Evolutionary conservation across 2,329 filamentous ascomycete species (phyloP).

Genomic region (Scolecobasidium constrictum): DNA sequence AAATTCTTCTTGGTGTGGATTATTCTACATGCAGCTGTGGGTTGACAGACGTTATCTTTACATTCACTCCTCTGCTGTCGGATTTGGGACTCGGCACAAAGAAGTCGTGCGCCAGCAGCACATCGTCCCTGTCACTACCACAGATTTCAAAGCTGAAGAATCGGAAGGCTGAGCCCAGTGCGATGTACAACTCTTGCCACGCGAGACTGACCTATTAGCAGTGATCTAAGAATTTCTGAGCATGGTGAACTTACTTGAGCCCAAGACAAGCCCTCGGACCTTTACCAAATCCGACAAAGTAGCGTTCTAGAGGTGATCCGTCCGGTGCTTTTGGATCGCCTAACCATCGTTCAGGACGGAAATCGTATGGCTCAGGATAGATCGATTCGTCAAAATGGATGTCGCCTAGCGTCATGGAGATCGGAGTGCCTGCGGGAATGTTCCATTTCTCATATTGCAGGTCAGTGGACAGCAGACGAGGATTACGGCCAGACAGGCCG

Average conservation of each 20-base stretch:
- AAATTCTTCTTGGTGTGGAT: too few relatives aligned
- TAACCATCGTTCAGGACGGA: constrained; percentile 40
- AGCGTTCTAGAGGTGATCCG: constrained; percentile 24
- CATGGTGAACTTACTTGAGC: constrained; percentile 36
- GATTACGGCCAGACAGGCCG: constrained; percentile 16
- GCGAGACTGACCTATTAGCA: too few relatives aligned
- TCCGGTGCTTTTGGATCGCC: constrained; percentile 31
- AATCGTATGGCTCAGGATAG: constrained; percentile 10
- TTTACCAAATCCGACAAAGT: constrained; percentile 54
- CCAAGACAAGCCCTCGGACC: constrained; percentile 57
- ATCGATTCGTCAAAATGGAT: constrained; percentile 21
- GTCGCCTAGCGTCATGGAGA: constrained; percentile 12
- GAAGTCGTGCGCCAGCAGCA: too few relatives aligned
- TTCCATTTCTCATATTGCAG: constrained; percentile 13
- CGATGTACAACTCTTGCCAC: too few relatives aligned
- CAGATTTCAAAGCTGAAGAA: too few relatives aligned
- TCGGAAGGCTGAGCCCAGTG: too few relatives aligned
- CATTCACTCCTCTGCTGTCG: too few relatives aligned
- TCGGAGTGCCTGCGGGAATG: constrained; percentile 11
- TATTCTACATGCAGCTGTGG: too few relatives aligned
- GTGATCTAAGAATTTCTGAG: too few relatives aligned
- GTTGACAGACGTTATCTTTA: too few relatives aligned
- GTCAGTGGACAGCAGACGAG: constrained; percentile 12
- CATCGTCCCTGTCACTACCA: too few relatives aligned
- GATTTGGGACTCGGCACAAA: too few relatives aligned